Percentiles rank a stretch among this genome's conserved stretches.
These are phyloP conservation scores for Geoglossum glabrum DNA, from an alignment of 495 filamentous ascomycete species.

Conservation along the genomic window DNA sequence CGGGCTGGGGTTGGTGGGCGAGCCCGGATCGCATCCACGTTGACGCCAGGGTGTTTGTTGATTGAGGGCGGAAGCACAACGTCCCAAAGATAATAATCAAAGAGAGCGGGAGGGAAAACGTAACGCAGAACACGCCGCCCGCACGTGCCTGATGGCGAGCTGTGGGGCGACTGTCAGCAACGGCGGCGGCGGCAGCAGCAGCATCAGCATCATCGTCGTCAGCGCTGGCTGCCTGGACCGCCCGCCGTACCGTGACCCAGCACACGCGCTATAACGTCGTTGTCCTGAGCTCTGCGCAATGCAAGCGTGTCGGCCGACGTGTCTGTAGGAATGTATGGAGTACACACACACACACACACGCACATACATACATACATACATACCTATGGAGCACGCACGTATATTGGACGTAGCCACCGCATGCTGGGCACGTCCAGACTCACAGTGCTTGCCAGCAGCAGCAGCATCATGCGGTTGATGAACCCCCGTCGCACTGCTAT, in stretches of 20 bases:
- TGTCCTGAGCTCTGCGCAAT: no score
- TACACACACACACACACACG: no score
- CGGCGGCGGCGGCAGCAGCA: no score
- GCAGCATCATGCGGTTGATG: not conserved
- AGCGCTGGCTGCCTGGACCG: not conserved
- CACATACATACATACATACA: no score
- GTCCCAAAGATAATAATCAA: not conserved
- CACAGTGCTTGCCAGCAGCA: not conserved
- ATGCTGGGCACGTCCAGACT: not conserved
- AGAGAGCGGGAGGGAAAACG: not conserved
- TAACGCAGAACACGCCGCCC: not conserved
- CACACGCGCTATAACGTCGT: no score
- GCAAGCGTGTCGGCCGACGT: no score
- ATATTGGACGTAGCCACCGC: no score
- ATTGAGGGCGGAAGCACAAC: not conserved
- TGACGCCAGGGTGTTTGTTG: not conserved
- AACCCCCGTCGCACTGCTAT: not conserved
- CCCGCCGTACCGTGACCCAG: not conserved
- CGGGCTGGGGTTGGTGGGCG: not conserved
- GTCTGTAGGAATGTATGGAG: no score
- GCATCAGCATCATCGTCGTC: not conserved
- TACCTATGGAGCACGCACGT: no score
- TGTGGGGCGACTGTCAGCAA: not conserved
- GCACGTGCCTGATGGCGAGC: not conserved
- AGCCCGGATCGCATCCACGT: not conserved